Evolutionary conservation across 805 yeast species (phyloP), one percentile per base, ranked within the genome.

Genomic region (Kregervanrija fluxuum): DNA sequence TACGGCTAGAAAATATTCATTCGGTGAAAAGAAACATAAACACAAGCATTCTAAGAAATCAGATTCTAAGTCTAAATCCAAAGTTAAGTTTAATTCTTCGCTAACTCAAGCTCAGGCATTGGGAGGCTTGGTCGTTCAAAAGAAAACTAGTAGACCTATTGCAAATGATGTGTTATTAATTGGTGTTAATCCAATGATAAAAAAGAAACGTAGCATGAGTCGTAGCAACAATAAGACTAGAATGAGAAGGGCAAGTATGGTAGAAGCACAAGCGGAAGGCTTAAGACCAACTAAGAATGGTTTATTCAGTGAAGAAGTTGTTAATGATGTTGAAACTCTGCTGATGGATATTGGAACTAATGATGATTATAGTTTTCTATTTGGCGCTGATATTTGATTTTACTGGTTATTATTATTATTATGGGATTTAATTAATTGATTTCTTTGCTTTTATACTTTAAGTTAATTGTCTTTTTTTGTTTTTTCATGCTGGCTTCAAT

Each of bases 211-310:
- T 6, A 22, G 28, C 28, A 41, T 44, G 35, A 44, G 47, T 36
- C 32, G 44, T 14, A 43, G 52, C n/a, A 49, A 38, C 35, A 52
- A 48, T 13, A 55, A 52, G 46, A 47, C 56, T 4, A 62, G 67
- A 58, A 61, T 79, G 54, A 73, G 89, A 59, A 69, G 85, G 53
- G 82, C 82, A 40, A 80, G 86, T 46, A 73, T 79, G 43, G 83
- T 71, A 2, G 93, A 84, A 54, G 90, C 93, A 4, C 82, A 81
- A 8, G 75, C 79, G 9, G 91, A 85, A 58, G 90, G 90, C 10
- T 67, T 79, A 53, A 68, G 91, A 50, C 79, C 82, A 14, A 85
- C 95, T 0, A 83, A 77, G 54, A 77, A 79, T 49, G 95, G 95
- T 5, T 64, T 85, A 45, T 85, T 85, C 60, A 82, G 84, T 57